Evolutionary conservation across 768 basidiomycete genomes (phyloP).

Genomic region (Pleurotus eryngii): DNA sequence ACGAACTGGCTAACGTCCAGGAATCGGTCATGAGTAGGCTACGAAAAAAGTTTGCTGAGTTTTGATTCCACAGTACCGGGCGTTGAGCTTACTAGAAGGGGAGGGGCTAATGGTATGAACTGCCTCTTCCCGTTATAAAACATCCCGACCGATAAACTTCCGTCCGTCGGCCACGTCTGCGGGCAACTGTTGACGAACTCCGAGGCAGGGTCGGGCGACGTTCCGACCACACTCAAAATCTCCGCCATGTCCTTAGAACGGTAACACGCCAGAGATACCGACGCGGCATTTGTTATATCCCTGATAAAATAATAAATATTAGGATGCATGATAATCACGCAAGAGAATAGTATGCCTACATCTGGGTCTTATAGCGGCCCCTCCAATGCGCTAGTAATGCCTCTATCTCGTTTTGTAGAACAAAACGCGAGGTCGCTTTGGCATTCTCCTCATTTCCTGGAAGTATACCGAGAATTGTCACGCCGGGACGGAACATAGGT

Average conservation of each 20-base stretch:
- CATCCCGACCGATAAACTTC: background rate
- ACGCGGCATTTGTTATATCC: background rate
- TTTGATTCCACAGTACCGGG: background rate
- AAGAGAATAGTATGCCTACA: background rate
- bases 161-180: background rate
- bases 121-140: background rate
- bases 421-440: background rate
- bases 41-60: background rate
- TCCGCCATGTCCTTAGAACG: background rate
- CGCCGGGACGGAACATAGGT: background rate
- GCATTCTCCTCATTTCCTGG: background rate
- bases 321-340: background rate
- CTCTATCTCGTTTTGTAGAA: background rate
- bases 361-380: background rate
- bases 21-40: constrained; percentile 4
- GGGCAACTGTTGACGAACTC: background rate
- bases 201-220: background rate
- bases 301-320: background rate
- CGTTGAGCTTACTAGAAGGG: background rate
- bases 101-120: background rate
- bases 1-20: constrained; percentile 3
- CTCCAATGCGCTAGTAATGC: background rate
- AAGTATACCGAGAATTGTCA: background rate
- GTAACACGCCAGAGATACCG: constrained; percentile 1
- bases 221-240: background rate